Base-by-base conservation (phyloP, 176 grass and related monocot genomes). In the Typha latifolia region DNA sequence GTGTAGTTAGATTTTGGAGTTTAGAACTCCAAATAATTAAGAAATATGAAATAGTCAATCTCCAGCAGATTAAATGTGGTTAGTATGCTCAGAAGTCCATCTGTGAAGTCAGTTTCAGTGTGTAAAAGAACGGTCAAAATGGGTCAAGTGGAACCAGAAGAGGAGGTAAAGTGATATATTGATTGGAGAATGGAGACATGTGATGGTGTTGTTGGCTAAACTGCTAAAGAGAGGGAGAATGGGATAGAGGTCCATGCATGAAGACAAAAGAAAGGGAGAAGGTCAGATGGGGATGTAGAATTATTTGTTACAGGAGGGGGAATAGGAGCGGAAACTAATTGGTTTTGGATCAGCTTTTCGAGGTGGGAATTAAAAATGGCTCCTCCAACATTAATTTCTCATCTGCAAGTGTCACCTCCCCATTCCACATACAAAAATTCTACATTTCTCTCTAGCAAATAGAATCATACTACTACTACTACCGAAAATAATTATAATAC, bases 321-420 rank as follows among this genome's bases (percentile, higher is more conserved):
- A 49, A 11, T 29, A 6, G 18, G 56, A 29, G 20, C 22, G 31
- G 3, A 51, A 52, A n/a, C 14, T 48, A 24, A 3, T 12, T 51
- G 29, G 62, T 24, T 67, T 59, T 49, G 73, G 73, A 67, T 76
- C 19, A 76, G 73, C 29, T 76, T 76, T 76, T 76, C 15, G 73
- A 76, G 73, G 73, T 76, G 49, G 73, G 51, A 13, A 67, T 48
- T 49, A 18, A 76, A 14, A 59, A 76, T 19, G 49, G 73, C 18
- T 57, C 48, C 50, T 76, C 49, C 51, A 76, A 61, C 64, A 31
- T 64, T 76, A 63, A 63, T 61, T 76, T 67, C 73, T 76, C 63
- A 61, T 76, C 73, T 63, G 57, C 63, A 76, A 48, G n/a, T 19
- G 50, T 76, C 47, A 62, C 18, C 47, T 14, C 26, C 23, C 62